Evolutionary conservation across 2,329 filamentous ascomycete genomes (phyloP).

Genomic region (Tympanopsis confertula): DNA sequence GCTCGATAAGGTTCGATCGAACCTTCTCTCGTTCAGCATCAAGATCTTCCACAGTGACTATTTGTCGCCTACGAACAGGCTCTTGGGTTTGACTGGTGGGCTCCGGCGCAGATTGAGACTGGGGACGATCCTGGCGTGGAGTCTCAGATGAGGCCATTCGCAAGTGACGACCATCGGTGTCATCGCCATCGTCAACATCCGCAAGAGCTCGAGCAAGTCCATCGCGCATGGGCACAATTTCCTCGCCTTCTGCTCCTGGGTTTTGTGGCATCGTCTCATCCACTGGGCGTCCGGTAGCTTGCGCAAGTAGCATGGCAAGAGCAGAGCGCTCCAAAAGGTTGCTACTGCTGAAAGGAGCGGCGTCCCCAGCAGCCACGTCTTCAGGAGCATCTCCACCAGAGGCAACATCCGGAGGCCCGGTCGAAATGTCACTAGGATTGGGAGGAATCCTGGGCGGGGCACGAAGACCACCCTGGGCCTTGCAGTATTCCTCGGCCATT

Average conservation of each 20-base stretch:
- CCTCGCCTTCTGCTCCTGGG: not conserved
- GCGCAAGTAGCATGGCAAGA: constrained; percentile 1
- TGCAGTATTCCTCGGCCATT: constrained; percentile 64
- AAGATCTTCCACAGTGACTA: constrained; percentile 47
- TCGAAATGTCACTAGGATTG: not conserved
- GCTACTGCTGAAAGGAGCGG: not conserved
- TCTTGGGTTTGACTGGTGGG: not conserved
- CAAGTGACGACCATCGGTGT: not conserved
- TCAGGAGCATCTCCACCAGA: not conserved
- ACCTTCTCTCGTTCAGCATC: constrained; percentile 65
- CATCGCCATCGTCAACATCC: not conserved
- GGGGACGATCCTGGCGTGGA: not conserved
- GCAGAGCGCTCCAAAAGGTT: not conserved
- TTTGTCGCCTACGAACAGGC: not conserved
- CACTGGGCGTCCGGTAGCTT: not conserved
- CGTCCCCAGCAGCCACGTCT: not conserved
- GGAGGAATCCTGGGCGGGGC: constrained; percentile 13
- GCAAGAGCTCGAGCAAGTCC: not conserved
- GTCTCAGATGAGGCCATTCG: not conserved
- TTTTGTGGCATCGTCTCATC: not conserved
- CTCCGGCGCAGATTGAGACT: not conserved
- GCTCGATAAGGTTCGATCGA: constrained; percentile 70
- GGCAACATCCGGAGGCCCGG: not conserved
- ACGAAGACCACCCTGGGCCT: constrained; percentile 42
- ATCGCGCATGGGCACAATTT: too few relatives aligned